Conservation (phyloP, 2,329 filamentous ascomycete species). For the Venturia nashicola region DNA sequence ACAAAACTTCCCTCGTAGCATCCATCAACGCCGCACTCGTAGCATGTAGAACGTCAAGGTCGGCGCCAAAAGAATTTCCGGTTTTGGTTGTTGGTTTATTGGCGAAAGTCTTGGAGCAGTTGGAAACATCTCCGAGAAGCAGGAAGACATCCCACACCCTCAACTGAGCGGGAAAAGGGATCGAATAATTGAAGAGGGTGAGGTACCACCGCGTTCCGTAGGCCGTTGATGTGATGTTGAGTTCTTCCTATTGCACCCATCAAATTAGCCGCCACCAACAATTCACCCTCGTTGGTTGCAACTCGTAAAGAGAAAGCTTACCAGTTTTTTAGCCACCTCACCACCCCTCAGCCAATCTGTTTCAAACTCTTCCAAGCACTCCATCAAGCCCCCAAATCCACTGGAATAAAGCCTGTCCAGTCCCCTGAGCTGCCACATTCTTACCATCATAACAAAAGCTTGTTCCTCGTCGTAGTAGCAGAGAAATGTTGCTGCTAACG, state of each 20-base stretch:
- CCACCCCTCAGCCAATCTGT: conserved; percentile 66
- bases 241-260: conserved; percentile 43
- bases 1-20: conserved; percentile 72
- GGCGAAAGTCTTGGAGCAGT: conserved; percentile 24
- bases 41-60: conserved; percentile 81
- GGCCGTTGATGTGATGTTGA: conserved; percentile 75
- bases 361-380: conserved; percentile 75
- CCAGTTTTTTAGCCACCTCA: conserved; percentile 69
- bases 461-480: conserved; percentile 96
- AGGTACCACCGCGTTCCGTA: conserved; percentile 97
- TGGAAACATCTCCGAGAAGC: conserved; percentile 62
- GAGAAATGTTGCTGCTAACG: conserved; percentile 78
- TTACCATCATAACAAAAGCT: conserved; percentile 91
- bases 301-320: conserved; percentile 29
- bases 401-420: conserved; percentile 72
- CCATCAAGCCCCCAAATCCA: conserved; percentile 79
- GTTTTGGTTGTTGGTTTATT: conserved; percentile 12
- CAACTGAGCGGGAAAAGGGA: conserved; percentile 87
- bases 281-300: neutral
- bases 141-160: conserved; percentile 98
- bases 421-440: conserved; percentile 81
- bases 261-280: neutral
- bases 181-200: conserved; percentile 92
- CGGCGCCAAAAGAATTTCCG: conserved; percentile 39
- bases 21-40: conserved; percentile 83